Conservation (phyloP, 495 filamentous ascomycete genomes). For the Geopyxis carbonaria region DNA sequence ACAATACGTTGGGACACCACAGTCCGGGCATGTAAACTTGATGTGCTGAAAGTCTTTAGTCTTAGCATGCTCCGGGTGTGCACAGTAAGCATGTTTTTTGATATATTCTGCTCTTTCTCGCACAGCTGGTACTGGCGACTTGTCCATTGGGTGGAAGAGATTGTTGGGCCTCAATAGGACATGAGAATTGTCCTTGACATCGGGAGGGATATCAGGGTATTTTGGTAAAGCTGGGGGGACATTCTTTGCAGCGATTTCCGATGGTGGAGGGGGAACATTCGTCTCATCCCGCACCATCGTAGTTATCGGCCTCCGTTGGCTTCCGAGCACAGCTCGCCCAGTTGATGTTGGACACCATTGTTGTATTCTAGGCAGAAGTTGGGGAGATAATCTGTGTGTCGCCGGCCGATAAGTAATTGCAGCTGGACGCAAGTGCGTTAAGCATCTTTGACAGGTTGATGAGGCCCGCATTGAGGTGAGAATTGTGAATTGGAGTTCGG, state of each 20-base stretch:
- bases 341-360: not conserved
- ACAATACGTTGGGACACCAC: slow-evolving; percentile 85
- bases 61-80: slow-evolving; percentile 65
- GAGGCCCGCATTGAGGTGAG: slow-evolving; percentile 3
- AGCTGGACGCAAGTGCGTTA: not conserved
- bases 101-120: slow-evolving; percentile 73
- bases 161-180: slow-evolving; percentile 56
- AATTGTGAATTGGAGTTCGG: not conserved
- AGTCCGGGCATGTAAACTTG: slow-evolving; percentile 89
- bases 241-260: not conserved
- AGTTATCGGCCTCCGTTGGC: not conserved
- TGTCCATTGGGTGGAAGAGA: slow-evolving; percentile 80
- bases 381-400: not conserved
- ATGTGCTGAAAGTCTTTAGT: slow-evolving; percentile 63
- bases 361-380: not conserved
- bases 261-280: too few species aligned
- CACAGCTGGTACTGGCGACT: slow-evolving; percentile 72
- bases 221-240: not conserved
- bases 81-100: slow-evolving; percentile 76
- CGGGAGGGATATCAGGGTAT: not conserved
- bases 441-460: slow-evolving; percentile 2
- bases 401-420: too few species aligned
- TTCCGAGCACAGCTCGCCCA: not conserved
- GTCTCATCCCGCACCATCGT: too few species aligned
- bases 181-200: slow-evolving; percentile 9